Conservation (phyloP, 108 stramenopile genomes). For the Nannochloropsis gaditana region DNA sequence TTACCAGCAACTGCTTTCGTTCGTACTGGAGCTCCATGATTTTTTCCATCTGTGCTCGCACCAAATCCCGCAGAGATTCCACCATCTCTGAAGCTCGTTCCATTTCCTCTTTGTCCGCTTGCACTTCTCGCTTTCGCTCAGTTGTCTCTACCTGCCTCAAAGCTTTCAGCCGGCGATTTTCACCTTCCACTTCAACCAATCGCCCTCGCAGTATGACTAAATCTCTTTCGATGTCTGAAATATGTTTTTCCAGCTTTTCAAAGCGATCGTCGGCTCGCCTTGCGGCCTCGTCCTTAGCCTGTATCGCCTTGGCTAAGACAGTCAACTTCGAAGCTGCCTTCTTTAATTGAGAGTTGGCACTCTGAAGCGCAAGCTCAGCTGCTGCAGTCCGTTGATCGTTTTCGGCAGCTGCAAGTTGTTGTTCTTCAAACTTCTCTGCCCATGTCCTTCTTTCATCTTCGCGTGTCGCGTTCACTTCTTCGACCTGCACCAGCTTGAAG, state of each 20-base stretch:
- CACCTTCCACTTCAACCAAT: background rate
- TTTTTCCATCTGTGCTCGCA: background rate
- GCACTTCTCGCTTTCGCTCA: background rate
- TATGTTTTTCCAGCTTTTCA: conserved; percentile 7
- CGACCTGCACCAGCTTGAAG: background rate
- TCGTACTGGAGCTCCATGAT: background rate
- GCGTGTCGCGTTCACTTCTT: background rate
- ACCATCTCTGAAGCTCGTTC: background rate
- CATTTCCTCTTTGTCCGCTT: background rate
- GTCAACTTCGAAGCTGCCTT: background rate
- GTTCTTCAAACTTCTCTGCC: background rate
- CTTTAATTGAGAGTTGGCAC: background rate
- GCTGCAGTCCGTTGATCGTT: background rate
- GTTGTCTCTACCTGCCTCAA: background rate
- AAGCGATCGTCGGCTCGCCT: background rate
- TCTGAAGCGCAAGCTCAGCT: background rate
- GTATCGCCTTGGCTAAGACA: background rate
- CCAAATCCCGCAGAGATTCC: background rate
- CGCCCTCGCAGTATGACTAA: conserved; percentile 7
- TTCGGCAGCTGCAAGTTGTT: background rate
- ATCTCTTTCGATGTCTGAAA: background rate
- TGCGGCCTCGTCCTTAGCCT: background rate
- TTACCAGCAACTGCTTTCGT: background rate
- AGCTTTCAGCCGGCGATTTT: background rate
- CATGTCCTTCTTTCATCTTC: background rate